phyloP scores from a whole-genome alignment of 202 grass and related monocot species.

The Saccharum hybrid region DNA sequence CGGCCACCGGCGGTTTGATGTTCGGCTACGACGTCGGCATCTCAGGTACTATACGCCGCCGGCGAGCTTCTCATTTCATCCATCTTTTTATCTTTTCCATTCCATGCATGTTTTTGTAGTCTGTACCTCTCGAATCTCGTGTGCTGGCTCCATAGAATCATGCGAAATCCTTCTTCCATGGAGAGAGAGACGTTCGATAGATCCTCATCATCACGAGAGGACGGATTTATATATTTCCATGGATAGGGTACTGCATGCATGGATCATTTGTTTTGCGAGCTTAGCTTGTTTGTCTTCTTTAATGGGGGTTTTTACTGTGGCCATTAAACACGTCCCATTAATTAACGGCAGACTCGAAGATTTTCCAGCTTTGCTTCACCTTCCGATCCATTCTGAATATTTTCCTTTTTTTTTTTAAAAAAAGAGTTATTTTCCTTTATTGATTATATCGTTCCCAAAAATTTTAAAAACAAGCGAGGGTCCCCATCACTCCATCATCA shows the following conservation, averaged over 20 bases:
- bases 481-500: background rate
- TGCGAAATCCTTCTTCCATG: background rate
- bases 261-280: background rate
- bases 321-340: background rate
- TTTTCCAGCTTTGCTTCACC: background rate
- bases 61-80: background rate
- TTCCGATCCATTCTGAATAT: background rate
- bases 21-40: slow-evolving; percentile 97
- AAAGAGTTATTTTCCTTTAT: too few species aligned
- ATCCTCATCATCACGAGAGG: too few species aligned
- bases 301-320: background rate
- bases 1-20: slow-evolving; percentile 91
- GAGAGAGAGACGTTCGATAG: too few species aligned
- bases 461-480: background rate
- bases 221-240: too few species aligned
- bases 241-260: background rate
- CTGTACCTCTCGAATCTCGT: background rate
- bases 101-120: background rate
- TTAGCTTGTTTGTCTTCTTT: too few species aligned
- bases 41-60: slow-evolving; percentile 56
- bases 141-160: background rate
- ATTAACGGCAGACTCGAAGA: background rate
- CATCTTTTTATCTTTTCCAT: background rate
- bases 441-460: background rate
- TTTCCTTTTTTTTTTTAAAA: background rate